Base-by-base conservation (phyloP, 2,329 filamentous ascomycete species). In the Cercospora sesami region DNA sequence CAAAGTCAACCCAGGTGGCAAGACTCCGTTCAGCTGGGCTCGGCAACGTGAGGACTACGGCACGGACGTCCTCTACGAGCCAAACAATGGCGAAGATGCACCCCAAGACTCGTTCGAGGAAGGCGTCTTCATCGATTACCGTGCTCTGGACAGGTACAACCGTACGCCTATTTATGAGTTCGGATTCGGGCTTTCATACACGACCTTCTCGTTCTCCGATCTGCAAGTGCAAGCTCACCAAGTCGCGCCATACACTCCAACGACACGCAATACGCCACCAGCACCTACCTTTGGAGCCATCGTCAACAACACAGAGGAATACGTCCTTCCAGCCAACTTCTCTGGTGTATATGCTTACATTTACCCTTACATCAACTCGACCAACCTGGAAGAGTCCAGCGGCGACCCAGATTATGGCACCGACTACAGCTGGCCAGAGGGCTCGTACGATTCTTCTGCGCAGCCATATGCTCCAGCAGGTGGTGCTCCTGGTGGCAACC, bases 81-180 rank as follows among this genome's bases (percentile, higher is more conserved):
- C 90, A 31, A 93, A 91, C 81, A 90, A 91, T 68, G 90, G 88
- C 60, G 77, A 83, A 12, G 83, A 75, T 31, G 86, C 88, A 12
- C 91, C 91, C 4, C 92, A 95, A 75, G 82, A 88, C 45, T 86
- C 92, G 74, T 96, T 93, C 76, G 82, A 83, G 6, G 92, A 95
- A 79, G 92, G 92, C 16, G 84, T 90, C 63, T 92, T 94, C 78
- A 93, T 96, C 75, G 92, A 95, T 79, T 93, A 93, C 81, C 87
- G 90, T 45, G 84, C 88, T 72, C 92, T 95, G 63, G 92, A 96
- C 80, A 83, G 85, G 74, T 78, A 84, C 65, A 83, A 87, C 72
- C 84, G 87, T 64, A 86, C 87, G 1, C 91, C 92, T 1, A 86
- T 91, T 70, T 95, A 89, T 79, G 91, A 94, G 76, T 96, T 86